Conservation (phyloP, 495 filamentous ascomycete species). For the Neurospora sp. region DNA sequence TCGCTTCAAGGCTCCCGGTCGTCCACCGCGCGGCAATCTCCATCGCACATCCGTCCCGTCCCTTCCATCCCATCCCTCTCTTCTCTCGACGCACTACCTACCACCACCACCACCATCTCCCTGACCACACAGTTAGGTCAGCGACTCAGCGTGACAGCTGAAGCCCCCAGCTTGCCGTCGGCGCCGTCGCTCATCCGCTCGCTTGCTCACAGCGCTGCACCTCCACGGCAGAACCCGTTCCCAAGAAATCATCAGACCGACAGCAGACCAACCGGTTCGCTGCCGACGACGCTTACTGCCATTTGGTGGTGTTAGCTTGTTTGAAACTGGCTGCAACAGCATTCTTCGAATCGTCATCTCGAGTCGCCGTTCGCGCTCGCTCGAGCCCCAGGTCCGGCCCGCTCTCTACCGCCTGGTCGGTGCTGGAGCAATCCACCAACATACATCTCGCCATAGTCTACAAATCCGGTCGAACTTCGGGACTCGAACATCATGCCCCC, state of each 20-base stretch:
- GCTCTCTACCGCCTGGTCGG: not conserved
- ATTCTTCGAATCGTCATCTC: not conserved
- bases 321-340: not conserved
- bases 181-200: not conserved
- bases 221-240: not conserved
- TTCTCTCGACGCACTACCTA: not conserved
- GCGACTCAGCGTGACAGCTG: not conserved
- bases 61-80: not conserved
- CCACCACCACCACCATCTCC: not conserved
- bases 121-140: not conserved
- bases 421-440: not conserved
- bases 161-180: not conserved
- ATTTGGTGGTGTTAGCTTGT: not conserved
- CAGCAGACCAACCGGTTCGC: not conserved
- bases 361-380: not conserved
- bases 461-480: conserved; percentile 21
- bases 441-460: conserved; percentile 5
- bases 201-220: not conserved
- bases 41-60: not conserved
- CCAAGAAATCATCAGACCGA: not conserved
- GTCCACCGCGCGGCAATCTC: not conserved
- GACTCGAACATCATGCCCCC: conserved; percentile 21
- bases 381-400: not conserved
- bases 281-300: not conserved
- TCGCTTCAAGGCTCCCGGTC: not conserved